Evolutionary conservation across 306 rosid genomes (phyloP), one percentile per base, ranked within the genome.

Genomic region (Quercus wislizeni): DNA sequence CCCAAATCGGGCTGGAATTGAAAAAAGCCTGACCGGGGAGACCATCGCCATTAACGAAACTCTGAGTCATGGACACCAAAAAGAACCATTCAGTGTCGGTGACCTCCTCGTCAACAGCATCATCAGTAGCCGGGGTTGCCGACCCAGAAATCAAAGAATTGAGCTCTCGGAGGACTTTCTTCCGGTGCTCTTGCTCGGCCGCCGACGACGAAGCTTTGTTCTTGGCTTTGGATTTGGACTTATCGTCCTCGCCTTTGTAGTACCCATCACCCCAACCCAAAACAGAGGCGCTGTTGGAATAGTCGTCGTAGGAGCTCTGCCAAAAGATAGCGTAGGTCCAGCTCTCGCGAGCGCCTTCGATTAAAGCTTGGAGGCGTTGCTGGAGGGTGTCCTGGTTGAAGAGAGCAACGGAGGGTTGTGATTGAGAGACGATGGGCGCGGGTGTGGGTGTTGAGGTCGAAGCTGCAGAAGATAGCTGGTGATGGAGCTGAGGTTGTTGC

Each of bases 71-170:
- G 10, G 99, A 95, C 5, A 95, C 86, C 1, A 95, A 83, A 55
- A 91, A 95, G 90, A 93, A 93, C 99, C 99, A 95, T 83, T 95
- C 99, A 3, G 99, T 91, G 68, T 95, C 98, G 5, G 99, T 95
- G 2, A 93, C 97, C 62, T 93, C 94, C 58, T 93, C 99, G 18
- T 92, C 99, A 5, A 89, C 88, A 2, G 88, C 85, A 21, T 93
- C 97, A 2, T 87, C 94, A 0, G 83, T 4, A 3, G 77, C 6
- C 3, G 81, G 18, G 1, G 87, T 1, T 4, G 93, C 79, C 3
- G 95, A 80, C 6, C 98, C 97, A 21, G 97, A 93, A 78, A 95
- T 93, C 14, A 91, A 61, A 2, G 98, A 95, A 52, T 95, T 95
- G 9, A 95, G 92, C 30, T 95, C 99, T 0, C 99, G 87, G 7